Base-by-base conservation (phyloP, 2,329 filamentous ascomycete species). In the Cordyceps militaris region DNA sequence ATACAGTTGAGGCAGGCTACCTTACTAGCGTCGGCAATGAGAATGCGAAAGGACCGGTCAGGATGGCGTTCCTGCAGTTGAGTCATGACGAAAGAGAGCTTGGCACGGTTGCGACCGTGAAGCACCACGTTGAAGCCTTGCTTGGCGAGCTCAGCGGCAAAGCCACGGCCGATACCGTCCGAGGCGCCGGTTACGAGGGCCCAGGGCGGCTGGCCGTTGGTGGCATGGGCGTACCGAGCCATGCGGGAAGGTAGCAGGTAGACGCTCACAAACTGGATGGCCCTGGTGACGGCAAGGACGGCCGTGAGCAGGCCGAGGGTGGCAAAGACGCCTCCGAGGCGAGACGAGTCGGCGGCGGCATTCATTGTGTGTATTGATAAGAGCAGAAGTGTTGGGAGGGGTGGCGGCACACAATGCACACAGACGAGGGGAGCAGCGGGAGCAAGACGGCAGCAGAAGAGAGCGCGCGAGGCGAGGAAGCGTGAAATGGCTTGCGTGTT, bases 71-170 rank as follows among this genome's bases (percentile, higher is more conserved):
- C 49, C 52, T 65, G 63, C 49, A 70, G 62, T 50, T 62, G 50
- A n/a, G 59, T 55, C 21, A 63, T 65, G 24, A 69, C 65, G 2
- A 63, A 58, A 16, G 61, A 61, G 4, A 72, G 65, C 61, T 69
- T 69, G 52, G 64, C 63, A 21, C 61, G 60, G 53, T 67, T 61
- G 62, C 67, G 67, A 21, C 68, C 68, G 49, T 70, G 68, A 23
- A 71, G 63, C 50, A 71, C 64, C 32, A 74, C 62, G 49, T 68
- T 66, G 64, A 72, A 75, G 21, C 70, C 70, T 47, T 71, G 60
- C 43, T 62, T 58, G 34, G 66, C 63, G 19, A 72, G 61, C 48
- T 72, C 61, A 58, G 71, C 58, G 57, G 72, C 65, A 50, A 69
- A 63, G 48, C 71, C 66, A 61, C 69, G 60, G 21, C 68, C 70